Evolutionary conservation across 2,329 filamentous ascomycete species (phyloP), one percentile per base, ranked within the genome.

Genomic region (Diplodia sapinea): DNA sequence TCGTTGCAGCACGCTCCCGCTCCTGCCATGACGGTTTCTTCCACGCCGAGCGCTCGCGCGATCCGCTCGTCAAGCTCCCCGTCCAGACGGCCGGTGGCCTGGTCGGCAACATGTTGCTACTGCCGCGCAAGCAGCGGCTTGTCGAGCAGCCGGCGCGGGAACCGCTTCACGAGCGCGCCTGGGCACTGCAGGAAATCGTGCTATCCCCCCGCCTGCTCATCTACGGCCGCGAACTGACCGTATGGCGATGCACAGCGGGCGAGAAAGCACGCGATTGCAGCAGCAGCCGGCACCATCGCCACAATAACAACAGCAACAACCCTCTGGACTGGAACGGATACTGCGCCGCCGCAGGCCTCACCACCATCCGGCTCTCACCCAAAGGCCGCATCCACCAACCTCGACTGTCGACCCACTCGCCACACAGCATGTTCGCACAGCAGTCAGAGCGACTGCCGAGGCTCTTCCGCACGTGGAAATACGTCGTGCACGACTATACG

Each of bases 401-500:
- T 29, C 59, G 59, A 17, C 31, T 63, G 29, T 36, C 26, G 26
- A 63, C 59, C 11, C 59, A 63, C 59, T 63, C 67, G 13, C 29
- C 47, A 8, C 59, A 49, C 47, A 51, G 43, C 43, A 63, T 63
- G 59, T 63, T 63, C 59, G 50, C 43, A 5, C 59, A 63, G 43
- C 57, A 62, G n/a, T 51, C 43, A 4, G 59, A 63, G 47, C 59
- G 59, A 2, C n/a, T 63, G n/a, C 59, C 59, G 15, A 47, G 33
- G 26, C 67, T 56, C 8, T 66, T 66, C 67, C 49, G 67, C 29
- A 65, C 61, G 15, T 68, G 63, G 67, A 66, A 66, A 33, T 55
- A 61, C 40, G 63, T 68, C 40, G 68, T 68, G 8, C 54, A 65
- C 43, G 68, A 69, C 51, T 69, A 68, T 59, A 65, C 66, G 8